phyloP scores from a whole-genome alignment of 306 rosid genomes.

The Astragalus membranaceus region DNA sequence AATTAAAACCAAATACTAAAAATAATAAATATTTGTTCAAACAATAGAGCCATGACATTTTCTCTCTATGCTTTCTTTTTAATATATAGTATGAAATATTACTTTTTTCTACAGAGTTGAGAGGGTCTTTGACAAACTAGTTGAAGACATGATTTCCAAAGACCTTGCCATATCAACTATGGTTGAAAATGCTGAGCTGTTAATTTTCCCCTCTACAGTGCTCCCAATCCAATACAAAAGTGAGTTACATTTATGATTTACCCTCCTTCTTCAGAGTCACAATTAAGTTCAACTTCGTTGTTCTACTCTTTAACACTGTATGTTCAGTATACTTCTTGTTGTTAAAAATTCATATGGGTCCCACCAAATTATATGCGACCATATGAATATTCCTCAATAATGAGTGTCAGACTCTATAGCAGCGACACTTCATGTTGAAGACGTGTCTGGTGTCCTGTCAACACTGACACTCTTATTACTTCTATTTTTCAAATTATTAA shows the following conservation, averaged over 20 bases:
- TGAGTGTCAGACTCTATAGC: too few relatives aligned
- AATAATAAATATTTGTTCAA: neutral
- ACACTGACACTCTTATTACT: too few relatives aligned
- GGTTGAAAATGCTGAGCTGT: constrained; percentile 50
- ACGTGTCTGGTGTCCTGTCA: too few relatives aligned
- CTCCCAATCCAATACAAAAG: constrained; percentile 46
- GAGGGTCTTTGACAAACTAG: constrained; percentile 32
- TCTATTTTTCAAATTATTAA: too few relatives aligned
- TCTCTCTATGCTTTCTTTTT: neutral
- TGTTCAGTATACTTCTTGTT: too few relatives aligned
- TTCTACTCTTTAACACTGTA: neutral
- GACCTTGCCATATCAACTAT: constrained; percentile 55
- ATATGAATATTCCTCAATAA: too few relatives aligned
- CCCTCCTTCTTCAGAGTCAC: neutral
- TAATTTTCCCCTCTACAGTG: constrained; percentile 52
- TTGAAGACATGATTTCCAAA: constrained; percentile 32
- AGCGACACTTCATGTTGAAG: too few relatives aligned
- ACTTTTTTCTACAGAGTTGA: constrained; percentile 31
- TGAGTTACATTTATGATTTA: constrained; percentile 29
- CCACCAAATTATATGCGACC: too few relatives aligned
- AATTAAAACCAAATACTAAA: neutral
- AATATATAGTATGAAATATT: neutral
- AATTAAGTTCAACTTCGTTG: neutral
- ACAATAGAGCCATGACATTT: neutral
- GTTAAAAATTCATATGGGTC: too few relatives aligned